These are phyloP conservation scores for Elongisporangium anandrum DNA, from an alignment of 352 stramenopile species.

Conservation along the genomic window DNA sequence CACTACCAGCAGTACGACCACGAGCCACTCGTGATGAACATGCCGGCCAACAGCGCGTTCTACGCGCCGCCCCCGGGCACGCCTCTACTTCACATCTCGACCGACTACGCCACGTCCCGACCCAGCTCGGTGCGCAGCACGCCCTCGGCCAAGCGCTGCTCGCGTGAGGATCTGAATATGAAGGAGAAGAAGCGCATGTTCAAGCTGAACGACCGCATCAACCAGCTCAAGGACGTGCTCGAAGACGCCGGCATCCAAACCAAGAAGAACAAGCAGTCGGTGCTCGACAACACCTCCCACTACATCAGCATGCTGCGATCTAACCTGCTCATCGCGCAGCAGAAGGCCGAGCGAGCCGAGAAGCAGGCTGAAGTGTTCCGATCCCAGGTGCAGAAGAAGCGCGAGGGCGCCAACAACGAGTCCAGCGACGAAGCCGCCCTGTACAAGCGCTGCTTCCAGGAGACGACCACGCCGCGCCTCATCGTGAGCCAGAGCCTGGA, in stretches of 20 bases:
- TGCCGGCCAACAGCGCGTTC: neutral
- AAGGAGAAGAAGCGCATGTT: constrained; percentile 90
- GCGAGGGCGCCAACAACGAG: neutral
- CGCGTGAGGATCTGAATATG: constrained; percentile 73
- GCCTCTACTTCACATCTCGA: neutral
- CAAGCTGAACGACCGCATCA: constrained; percentile 86
- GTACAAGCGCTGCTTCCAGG: neutral
- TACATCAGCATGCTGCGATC: constrained; percentile 58
- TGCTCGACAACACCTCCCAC: constrained; percentile 63
- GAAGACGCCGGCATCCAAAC: constrained; percentile 61
- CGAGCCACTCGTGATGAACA: neutral
- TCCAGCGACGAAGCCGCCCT: neutral
- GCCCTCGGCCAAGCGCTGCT: constrained; percentile 38
- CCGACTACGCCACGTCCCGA: neutral
- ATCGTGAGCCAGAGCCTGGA: neutral
- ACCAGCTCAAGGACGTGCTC: constrained; percentile 59
- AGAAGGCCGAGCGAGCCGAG: constrained; percentile 53
- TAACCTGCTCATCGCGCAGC: constrained; percentile 52
- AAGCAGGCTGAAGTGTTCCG: constrained; percentile 31
- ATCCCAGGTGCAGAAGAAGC: neutral
- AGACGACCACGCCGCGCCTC: neutral
- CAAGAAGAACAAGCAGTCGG: constrained; percentile 83
- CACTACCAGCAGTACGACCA: neutral
- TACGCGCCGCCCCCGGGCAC: neutral
- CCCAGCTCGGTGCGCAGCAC: neutral